phyloP scores from a whole-genome alignment of 768 basidiomycete genomes.

The Boletus tylopilopsis region DNA sequence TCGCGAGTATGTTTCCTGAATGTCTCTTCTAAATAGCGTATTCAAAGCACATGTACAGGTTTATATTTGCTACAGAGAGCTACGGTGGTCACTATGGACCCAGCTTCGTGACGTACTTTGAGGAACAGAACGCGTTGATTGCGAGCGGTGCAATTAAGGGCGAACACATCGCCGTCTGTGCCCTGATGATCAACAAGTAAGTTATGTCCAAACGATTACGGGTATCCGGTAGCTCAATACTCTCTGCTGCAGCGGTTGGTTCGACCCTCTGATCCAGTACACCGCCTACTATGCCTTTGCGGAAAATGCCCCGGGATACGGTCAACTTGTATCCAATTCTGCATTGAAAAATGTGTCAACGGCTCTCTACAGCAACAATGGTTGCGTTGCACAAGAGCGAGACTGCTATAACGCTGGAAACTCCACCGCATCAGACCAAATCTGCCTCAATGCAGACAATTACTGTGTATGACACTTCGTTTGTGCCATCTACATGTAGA shows the following conservation, averaged over 20 bases:
- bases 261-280: constrained; percentile 61
- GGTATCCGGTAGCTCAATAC: neutral
- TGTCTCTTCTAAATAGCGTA: neutral
- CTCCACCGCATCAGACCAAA: constrained; percentile 40
- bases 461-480: constrained; percentile 39
- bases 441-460: constrained; percentile 48
- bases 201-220: neutral
- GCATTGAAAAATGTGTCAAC: constrained; percentile 46
- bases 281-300: constrained; percentile 59
- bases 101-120: constrained; percentile 59
- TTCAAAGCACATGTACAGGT: constrained; percentile 33
- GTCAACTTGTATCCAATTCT: constrained; percentile 48
- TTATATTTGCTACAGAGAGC: constrained; percentile 62
- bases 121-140: constrained; percentile 57
- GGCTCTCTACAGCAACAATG: constrained; percentile 44
- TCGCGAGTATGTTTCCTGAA: constrained; percentile 43
- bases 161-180: constrained; percentile 50
- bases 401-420: constrained; percentile 56
- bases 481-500: constrained; percentile 1
- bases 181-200: constrained; percentile 64
- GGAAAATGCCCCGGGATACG: constrained; percentile 61
- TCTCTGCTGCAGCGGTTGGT: constrained; percentile 49
- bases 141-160: constrained; percentile 41
- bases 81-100: constrained; percentile 71
- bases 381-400: constrained; percentile 52